These are phyloP conservation scores for Pisolithus albus DNA, from an alignment of 768 basidiomycete genomes.

Conservation along the genomic window DNA sequence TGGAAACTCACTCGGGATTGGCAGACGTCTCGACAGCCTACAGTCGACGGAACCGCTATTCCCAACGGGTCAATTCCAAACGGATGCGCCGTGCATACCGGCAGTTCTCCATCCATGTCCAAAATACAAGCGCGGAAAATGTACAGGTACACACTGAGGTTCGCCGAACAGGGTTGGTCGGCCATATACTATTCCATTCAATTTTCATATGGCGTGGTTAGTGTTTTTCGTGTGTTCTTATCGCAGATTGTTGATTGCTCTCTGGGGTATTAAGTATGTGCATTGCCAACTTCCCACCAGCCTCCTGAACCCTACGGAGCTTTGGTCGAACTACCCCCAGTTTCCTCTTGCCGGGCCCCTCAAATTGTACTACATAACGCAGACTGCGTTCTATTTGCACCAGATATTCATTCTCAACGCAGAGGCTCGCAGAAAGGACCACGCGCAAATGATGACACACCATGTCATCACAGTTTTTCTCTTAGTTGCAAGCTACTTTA, in stretches of 20 bases:
- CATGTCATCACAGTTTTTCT: constrained; percentile 85
- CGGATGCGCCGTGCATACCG: constrained; percentile 23
- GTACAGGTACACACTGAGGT: constrained; percentile 71
- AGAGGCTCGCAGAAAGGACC: constrained; percentile 88
- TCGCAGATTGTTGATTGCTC: constrained; percentile 10
- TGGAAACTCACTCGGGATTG: constrained; percentile 64
- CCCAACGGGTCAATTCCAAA: constrained; percentile 18
- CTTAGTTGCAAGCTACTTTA: constrained; percentile 69
- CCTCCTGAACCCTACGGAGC: constrained; percentile 52
- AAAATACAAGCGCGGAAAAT: constrained; percentile 52
- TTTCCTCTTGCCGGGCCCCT: constrained; percentile 67
- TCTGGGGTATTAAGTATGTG: constrained; percentile 55
- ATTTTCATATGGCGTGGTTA: constrained; percentile 75
- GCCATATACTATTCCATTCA: constrained; percentile 72
- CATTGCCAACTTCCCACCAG: constrained; percentile 64
- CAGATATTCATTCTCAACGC: constrained; percentile 89
- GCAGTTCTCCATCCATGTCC: constrained; percentile 21
- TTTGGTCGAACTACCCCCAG: constrained; percentile 85
- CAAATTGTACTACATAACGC: constrained; percentile 86
- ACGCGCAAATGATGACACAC: constrained; percentile 94
- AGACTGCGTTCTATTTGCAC: constrained; percentile 86
- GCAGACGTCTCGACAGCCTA: constrained; percentile 16
- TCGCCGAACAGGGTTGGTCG: constrained; percentile 95
- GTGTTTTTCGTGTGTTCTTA: constrained; percentile 30
- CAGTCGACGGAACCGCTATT: constrained; percentile 3